Evolutionary conservation across 306 rosid species (phyloP).

Genomic region (Oxytropis ochrocephala): DNA sequence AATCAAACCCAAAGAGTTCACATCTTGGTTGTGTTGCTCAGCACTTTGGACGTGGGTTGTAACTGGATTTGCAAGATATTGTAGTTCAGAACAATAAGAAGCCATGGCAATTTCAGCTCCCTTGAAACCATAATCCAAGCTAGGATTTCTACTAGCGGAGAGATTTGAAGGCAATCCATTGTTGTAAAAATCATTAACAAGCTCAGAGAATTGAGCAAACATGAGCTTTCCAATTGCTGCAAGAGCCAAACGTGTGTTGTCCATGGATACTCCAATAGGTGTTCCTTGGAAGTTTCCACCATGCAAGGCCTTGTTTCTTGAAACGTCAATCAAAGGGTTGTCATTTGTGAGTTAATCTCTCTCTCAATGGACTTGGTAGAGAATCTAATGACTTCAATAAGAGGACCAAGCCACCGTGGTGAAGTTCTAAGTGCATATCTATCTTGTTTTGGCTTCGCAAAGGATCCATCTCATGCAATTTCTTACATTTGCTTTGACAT

Average conservation of each 20-base stretch:
- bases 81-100: constrained; percentile 42
- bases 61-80: constrained; percentile 40
- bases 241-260: constrained; percentile 81
- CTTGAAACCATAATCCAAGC: constrained; percentile 86
- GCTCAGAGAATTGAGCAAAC: constrained; percentile 89
- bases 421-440: constrained; percentile 87
- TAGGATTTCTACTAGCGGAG: constrained; percentile 68
- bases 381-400: constrained; percentile 68
- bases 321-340: constrained; percentile 84
- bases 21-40: constrained; percentile 47
- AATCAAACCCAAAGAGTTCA: constrained; percentile 72
- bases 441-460: constrained; percentile 84
- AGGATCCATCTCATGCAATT: constrained; percentile 63
- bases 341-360: constrained; percentile 91
- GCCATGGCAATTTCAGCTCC: constrained; percentile 61
- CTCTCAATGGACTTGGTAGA: constrained; percentile 83
- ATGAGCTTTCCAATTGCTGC: constrained; percentile 88
- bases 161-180: constrained; percentile 85
- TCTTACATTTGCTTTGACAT: constrained; percentile 60
- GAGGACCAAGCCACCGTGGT: constrained; percentile 91
- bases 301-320: constrained; percentile 81
- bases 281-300: constrained; percentile 97
- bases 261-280: constrained; percentile 95
- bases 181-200: constrained; percentile 80
- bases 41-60: constrained; percentile 47